These are phyloP conservation scores for Melaleuca alternifolia DNA, from an alignment of 345 rosid genomes.

Conservation along the genomic window DNA sequence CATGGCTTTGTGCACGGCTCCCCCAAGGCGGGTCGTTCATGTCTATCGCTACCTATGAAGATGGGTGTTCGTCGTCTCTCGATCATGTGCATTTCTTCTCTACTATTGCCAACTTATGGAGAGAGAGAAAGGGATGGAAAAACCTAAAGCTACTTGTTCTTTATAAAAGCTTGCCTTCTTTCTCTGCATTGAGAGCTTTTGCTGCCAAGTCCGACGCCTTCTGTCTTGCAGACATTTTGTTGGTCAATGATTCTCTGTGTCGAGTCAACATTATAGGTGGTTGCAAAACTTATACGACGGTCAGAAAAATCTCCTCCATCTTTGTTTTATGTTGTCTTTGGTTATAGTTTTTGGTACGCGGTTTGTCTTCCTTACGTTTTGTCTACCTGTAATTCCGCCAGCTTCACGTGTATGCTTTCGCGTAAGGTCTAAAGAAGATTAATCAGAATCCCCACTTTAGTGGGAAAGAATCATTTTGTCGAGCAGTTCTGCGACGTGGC, in stretches of 20 bases:
- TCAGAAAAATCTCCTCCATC: neutral
- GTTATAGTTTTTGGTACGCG: neutral
- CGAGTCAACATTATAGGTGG: neutral
- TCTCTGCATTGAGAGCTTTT: neutral
- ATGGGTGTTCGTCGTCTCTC: neutral
- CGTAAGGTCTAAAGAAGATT: neutral
- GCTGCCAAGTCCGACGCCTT: neutral
- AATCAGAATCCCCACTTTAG: neutral
- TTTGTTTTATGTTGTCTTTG: neutral
- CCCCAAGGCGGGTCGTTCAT: neutral
- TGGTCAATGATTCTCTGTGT: neutral
- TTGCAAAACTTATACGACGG: neutral
- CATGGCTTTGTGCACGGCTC: neutral
- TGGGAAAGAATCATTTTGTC: neutral
- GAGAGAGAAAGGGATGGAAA: neutral
- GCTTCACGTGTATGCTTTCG: neutral
- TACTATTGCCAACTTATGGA: neutral
- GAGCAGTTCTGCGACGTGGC: neutral
- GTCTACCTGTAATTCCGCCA: neutral
- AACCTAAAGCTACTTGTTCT: neutral
- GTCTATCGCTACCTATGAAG: neutral
- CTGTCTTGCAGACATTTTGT: neutral
- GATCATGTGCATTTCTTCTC: neutral
- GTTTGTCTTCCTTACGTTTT: neutral
- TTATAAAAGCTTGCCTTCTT: neutral